Conservation (phyloP, 768 basidiomycete genomes). For the Mycena sanguinolenta region DNA sequence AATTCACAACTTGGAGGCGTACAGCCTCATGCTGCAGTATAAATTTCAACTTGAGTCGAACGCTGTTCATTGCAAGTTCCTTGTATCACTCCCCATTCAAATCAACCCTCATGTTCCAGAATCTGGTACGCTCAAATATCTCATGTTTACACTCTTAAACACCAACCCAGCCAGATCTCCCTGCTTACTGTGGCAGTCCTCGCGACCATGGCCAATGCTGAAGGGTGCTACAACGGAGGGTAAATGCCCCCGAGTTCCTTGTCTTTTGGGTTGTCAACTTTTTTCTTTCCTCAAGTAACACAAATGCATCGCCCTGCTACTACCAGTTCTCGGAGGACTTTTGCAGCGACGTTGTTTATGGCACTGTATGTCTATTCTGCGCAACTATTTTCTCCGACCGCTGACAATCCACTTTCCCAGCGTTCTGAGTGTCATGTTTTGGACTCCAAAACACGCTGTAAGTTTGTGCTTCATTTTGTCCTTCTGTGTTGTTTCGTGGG, state of each 20-base stretch:
- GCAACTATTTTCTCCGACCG: neutral
- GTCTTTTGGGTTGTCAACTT: neutral
- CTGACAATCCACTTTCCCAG: constrained; percentile 2
- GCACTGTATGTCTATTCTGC: neutral
- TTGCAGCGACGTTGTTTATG: constrained; percentile 2
- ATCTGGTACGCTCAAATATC: neutral
- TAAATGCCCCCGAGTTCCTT: neutral
- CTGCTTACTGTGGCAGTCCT: neutral
- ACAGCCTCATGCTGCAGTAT: too few relatives aligned
- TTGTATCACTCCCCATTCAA: neutral
- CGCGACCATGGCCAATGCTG: constrained; percentile 12
- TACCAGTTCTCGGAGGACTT: neutral
- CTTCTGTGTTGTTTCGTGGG: neutral
- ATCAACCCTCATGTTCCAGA: constrained; percentile 6
- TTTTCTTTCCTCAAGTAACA: neutral
- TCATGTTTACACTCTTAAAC: neutral
- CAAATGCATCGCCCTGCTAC: neutral
- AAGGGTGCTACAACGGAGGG: constrained; percentile 21
- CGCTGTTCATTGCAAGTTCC: too few relatives aligned
- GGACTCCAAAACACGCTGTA: constrained; percentile 11
- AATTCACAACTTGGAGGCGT: too few relatives aligned
- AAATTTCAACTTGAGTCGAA: too few relatives aligned
- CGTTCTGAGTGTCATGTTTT: constrained; percentile 13
- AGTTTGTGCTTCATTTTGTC: neutral
- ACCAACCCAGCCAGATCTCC: neutral